Base-by-base conservation (phyloP, 352 stramenopile species). In the Elongisporangium undulatum region DNA sequence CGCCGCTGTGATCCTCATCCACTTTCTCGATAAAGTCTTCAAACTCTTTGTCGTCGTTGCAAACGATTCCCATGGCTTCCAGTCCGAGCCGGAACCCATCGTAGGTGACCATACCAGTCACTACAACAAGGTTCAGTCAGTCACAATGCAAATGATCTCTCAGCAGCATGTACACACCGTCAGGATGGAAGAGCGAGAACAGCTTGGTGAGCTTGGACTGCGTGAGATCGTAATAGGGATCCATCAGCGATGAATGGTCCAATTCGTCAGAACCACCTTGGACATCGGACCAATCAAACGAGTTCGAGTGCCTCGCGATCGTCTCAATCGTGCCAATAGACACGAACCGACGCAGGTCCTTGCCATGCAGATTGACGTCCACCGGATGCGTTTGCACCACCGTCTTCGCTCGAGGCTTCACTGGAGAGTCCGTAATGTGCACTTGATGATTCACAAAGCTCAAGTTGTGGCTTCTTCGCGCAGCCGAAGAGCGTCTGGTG, bases 171-270 rank as follows among this genome's bases (percentile, higher is more conserved):
- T 16, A 66, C 52, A 53, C 61, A 89, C 80, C 68, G 57, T 91
- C 81, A 3, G 79, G 81, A 4, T 80, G 53, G 55, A 91, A 91
- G 21, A 77, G 65, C 21, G 72, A 77, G 53, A 92, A 92, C 53
- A 92, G 70, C 29, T 87, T 85, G 7, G 68, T 74, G 26, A 92
- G 70, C 53, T 88, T 90, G 55, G 71, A 73, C 8, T 71, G 87
- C 17, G 82, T 95, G 54, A 95, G 81, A 49, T 95, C 85, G 55
- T 92, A 93, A 64, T 91, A 90, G 41, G 85, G 83, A 24, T 95
- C 85, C 79, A 91, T 87, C 16, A 95, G 70, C 54, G 83, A 85
- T 21, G 79, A 48, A 34, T 78, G 68, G 57, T 82, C 74, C 20
- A 74, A 63, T 58, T 87, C 74, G 3, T 89, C 75, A 13, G 69